Percentiles rank a stretch among this genome's conserved stretches.
These are phyloP conservation scores for Malus domestica DNA, from an alignment of 306 rosid species.

Conservation along the genomic window ASM211411v1 NC_041790.1:16310001-16310500, in stretches of 20 bases:
- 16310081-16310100: neutral
- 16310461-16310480: slow-evolving; percentile 94
- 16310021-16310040: neutral
- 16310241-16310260: slow-evolving; percentile 6
- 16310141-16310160: neutral
- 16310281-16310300: neutral
- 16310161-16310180: neutral
- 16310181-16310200: neutral
- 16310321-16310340: neutral
- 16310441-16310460: slow-evolving; percentile 88
- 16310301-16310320: neutral
- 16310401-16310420: neutral
- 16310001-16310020: neutral
- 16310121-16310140: neutral
- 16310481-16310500: slow-evolving; percentile 77
- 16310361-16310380: neutral
- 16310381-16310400: neutral
- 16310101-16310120: neutral
- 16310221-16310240: neutral
- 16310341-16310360: neutral
- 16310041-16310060: neutral
- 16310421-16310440: slow-evolving; percentile 23
- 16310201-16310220: neutral
- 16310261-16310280: neutral
- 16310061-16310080: neutral